Evolutionary conservation across 2,329 filamentous ascomycete genomes (phyloP).

Genomic region (Exophiala xenobiotica): DNA sequence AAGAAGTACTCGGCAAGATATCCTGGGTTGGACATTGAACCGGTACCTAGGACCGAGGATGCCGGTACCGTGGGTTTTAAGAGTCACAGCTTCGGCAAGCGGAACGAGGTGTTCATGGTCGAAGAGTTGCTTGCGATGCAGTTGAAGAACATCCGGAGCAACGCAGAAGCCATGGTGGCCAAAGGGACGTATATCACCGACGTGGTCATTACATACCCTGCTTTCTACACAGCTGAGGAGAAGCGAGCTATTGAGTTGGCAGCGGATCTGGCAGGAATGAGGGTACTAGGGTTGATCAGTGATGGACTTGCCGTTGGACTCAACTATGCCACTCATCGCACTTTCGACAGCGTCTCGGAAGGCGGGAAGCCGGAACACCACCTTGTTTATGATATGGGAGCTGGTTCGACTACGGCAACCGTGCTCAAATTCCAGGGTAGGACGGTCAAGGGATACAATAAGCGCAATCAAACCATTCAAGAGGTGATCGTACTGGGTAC

Average conservation of each 20-base stretch:
- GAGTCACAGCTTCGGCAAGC: slow-evolving; percentile 67
- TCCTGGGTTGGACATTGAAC: slow-evolving; percentile 71
- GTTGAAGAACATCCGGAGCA: slow-evolving; percentile 83
- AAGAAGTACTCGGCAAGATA: slow-evolving; percentile 72
- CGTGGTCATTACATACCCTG: slow-evolving; percentile 82
- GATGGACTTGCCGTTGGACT: slow-evolving; percentile 90
- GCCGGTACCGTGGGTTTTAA: slow-evolving; percentile 77
- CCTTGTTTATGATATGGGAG: slow-evolving; percentile 96
- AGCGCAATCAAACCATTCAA: slow-evolving; percentile 94
- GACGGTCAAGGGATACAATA: slow-evolving; percentile 85
- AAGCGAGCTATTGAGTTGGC: slow-evolving; percentile 81
- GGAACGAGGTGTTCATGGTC: slow-evolving; percentile 66
- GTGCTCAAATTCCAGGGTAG: slow-evolving; percentile 86
- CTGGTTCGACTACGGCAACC: slow-evolving; percentile 88
- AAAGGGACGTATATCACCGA: slow-evolving; percentile 72
- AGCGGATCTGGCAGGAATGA: slow-evolving; percentile 82
- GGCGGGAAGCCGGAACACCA: slow-evolving; percentile 87
- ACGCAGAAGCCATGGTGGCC: slow-evolving; percentile 80
- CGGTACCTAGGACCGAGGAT: slow-evolving; percentile 46
- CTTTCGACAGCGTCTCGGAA: slow-evolving; percentile 80
- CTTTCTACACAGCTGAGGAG: slow-evolving; percentile 88
- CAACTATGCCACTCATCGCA: slow-evolving; percentile 89
- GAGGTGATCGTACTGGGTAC: slow-evolving; percentile 86
- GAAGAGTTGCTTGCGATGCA: slow-evolving; percentile 97
- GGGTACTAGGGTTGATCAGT: slow-evolving; percentile 78